Conservation (phyloP, 164 flowering plant species). For the Akebia trifoliata region DNA sequence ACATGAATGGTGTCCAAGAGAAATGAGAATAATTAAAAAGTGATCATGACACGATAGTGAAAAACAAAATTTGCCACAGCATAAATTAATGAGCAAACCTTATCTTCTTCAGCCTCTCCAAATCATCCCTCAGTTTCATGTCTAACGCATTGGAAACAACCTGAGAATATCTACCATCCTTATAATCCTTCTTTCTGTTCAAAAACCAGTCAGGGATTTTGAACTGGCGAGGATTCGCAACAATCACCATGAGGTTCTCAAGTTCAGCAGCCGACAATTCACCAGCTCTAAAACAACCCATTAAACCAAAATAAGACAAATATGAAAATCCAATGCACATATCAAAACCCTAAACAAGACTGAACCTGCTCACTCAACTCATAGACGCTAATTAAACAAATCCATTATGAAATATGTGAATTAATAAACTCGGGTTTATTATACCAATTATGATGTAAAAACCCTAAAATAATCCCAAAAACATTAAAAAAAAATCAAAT, state of each 20-base stretch:
- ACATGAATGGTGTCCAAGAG: too few relatives aligned
- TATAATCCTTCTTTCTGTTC: slow-evolving; percentile 23
- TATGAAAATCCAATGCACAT: too few relatives aligned
- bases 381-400: too few relatives aligned
- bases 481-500: too few relatives aligned
- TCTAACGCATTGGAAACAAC: slow-evolving; percentile 20
- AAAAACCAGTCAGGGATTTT: slow-evolving; percentile 23
- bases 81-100: slow-evolving; percentile 9
- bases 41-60: too few relatives aligned
- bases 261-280: slow-evolving; percentile 17
- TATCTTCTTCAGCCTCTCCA: slow-evolving; percentile 19
- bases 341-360: too few relatives aligned
- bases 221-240: slow-evolving; percentile 17
- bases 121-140: slow-evolving; percentile 20
- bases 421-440: too few relatives aligned
- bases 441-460: too few relatives aligned
- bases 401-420: too few relatives aligned
- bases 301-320: background rate
- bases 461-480: too few relatives aligned
- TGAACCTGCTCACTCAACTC: too few relatives aligned
- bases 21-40: too few relatives aligned
- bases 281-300: slow-evolving; percentile 15
- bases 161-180: slow-evolving; percentile 23
- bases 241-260: slow-evolving; percentile 19
- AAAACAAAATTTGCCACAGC: background rate